phyloP scores from a whole-genome alignment of 768 basidiomycete species.

The Mycena crocata region DNA sequence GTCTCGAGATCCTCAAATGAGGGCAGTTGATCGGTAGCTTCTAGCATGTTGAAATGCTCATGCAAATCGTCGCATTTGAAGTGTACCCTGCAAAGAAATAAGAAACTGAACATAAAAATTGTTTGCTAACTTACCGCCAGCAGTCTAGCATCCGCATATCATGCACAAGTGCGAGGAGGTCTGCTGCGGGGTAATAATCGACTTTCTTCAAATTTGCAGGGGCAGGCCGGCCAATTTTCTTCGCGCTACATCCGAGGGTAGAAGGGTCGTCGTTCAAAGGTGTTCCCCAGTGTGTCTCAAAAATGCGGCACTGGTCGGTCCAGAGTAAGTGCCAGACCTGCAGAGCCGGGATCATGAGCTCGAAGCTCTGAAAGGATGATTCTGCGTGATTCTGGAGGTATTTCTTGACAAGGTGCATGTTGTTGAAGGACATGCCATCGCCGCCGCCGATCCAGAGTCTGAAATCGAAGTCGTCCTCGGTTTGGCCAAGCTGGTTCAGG shows the following conservation, averaged over 20 bases:
- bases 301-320: constrained; percentile 43
- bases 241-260: constrained; percentile 33
- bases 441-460: constrained; percentile 44
- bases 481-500: constrained; percentile 35
- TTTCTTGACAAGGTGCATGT: constrained; percentile 19
- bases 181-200: constrained; percentile 37
- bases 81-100: not conserved
- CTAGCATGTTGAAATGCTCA: not conserved
- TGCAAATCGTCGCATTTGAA: constrained; percentile 1
- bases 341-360: constrained; percentile 38
- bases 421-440: constrained; percentile 52
- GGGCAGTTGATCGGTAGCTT: not conserved
- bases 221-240: constrained; percentile 32
- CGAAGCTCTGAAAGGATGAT: constrained; percentile 35
- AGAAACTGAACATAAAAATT: not conserved
- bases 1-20: not conserved
- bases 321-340: constrained; percentile 49
- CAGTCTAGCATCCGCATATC: constrained; percentile 36
- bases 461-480: constrained; percentile 32
- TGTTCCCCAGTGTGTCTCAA: constrained; percentile 38
- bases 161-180: constrained; percentile 34
- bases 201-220: constrained; percentile 41
- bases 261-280: constrained; percentile 32
- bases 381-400: constrained; percentile 11
- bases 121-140: constrained; percentile 21